A percentile compares a stretch with the other conserved stretches of the same genome.
These are phyloP conservation scores for Alternaria incomplexa DNA, from an alignment of 2,329 filamentous ascomycete genomes.

Conservation along the genomic window DNA sequence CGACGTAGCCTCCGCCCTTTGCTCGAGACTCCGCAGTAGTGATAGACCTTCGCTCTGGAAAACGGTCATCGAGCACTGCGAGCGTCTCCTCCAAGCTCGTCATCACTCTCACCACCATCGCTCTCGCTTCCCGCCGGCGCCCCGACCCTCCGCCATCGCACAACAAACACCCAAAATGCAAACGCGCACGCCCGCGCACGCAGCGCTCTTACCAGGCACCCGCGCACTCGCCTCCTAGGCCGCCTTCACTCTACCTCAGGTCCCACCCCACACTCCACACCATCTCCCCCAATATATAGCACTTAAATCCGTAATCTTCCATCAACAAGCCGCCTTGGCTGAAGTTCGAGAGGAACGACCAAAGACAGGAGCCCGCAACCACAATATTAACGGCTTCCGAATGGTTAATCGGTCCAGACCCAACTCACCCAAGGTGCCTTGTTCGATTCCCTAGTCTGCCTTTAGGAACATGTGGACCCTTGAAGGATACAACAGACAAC, in stretches of 20 bases:
- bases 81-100: background rate
- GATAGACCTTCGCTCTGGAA: background rate
- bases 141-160: background rate
- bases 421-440: background rate
- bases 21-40: background rate
- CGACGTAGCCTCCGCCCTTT: background rate
- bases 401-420: constrained; percentile 3
- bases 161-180: background rate
- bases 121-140: background rate
- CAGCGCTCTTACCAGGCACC: background rate
- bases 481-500: background rate
- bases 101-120: background rate
- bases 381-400: background rate
- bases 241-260: background rate
- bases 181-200: background rate
- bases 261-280: background rate
- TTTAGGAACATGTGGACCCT: background rate
- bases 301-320: background rate
- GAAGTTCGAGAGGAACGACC: constrained; percentile 2
- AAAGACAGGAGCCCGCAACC: background rate
- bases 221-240: background rate
- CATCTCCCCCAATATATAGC: background rate
- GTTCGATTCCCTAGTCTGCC: background rate
- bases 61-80: background rate
- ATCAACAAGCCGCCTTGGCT: background rate